Percentiles rank a stretch among this genome's conserved stretches.
These are phyloP conservation scores for Physaria fendleri DNA, from an alignment of 345 rosid species.

Conservation along the genomic window DNA sequence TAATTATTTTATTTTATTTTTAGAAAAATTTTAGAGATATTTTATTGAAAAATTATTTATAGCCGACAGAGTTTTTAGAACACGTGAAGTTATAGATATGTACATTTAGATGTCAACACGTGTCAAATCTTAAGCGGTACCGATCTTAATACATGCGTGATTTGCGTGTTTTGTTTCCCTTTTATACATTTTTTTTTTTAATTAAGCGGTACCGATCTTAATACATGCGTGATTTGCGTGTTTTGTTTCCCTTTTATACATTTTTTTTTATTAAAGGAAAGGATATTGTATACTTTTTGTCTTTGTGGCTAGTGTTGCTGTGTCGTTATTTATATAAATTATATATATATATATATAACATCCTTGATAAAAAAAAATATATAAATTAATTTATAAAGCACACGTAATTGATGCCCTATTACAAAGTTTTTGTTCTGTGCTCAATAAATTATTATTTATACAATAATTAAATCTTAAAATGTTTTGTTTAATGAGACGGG, in stretches of 20 bases:
- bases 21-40: no score
- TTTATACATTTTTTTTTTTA: no score
- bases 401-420: not conserved
- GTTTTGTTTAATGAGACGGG: not conserved
- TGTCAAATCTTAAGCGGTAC: not conserved
- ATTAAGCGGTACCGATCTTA: not conserved
- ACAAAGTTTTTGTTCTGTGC: not conserved
- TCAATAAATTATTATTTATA: not conserved
- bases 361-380: no score
- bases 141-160: slow-evolving; percentile 1
- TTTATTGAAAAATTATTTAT: not conserved
- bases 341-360: no score
- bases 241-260: not conserved
- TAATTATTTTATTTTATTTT: no score
- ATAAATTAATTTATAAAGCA: no score
- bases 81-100: slow-evolving; percentile 15
- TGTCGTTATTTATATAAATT: no score
- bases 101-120: not conserved
- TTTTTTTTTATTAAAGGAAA: not conserved
- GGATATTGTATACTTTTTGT: not conserved
- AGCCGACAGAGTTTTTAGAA: not conserved
- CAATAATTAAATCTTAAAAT: not conserved
- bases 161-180: slow-evolving; percentile 2
- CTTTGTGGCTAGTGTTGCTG: not conserved
- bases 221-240: slow-evolving; percentile 15